Conservation (phyloP, 2,329 filamentous ascomycete genomes). For the Colletotrichum camelliae region DNA sequence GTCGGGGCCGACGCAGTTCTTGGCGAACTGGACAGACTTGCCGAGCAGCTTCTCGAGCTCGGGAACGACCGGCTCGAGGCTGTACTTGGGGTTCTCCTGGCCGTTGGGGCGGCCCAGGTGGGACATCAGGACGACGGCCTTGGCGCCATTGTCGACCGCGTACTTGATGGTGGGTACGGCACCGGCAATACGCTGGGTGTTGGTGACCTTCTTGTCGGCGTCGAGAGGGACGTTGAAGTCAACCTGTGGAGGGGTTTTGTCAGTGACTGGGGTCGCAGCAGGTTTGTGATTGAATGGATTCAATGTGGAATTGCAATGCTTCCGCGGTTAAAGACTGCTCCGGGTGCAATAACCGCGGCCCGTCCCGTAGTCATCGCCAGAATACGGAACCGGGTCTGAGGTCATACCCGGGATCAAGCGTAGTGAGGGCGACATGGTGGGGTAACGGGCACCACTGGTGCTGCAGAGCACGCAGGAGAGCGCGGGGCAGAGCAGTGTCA, state of each 20-base stretch:
- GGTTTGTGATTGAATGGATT: neutral
- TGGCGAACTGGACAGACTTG: slow-evolving; percentile 84
- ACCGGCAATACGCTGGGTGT: slow-evolving; percentile 97
- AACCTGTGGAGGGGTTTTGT: slow-evolving; percentile 64
- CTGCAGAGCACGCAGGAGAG: neutral
- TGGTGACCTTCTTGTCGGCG: slow-evolving; percentile 90
- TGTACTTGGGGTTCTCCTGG: slow-evolving; percentile 90
- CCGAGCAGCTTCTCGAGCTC: slow-evolving; percentile 91
- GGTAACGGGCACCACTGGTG: neutral
- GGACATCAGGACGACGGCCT: slow-evolving; percentile 96
- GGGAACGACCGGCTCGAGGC: slow-evolving; percentile 86
- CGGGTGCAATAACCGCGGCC: slow-evolving; percentile 8
- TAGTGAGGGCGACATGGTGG: slow-evolving; percentile 8
- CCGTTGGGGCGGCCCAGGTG: slow-evolving; percentile 96
- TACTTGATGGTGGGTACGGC: slow-evolving; percentile 96
- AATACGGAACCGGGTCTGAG: slow-evolving; percentile 16
- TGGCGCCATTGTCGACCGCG: slow-evolving; percentile 87
- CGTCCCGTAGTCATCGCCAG: slow-evolving; percentile 17
- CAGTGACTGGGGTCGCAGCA: neutral
- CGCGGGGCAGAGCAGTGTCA: neutral
- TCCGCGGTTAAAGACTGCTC: neutral
- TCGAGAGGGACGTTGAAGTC: slow-evolving; percentile 99
- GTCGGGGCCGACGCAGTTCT: slow-evolving; percentile 89
- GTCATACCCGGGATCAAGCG: slow-evolving; percentile 11
- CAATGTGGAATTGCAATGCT: neutral